Percentiles rank a stretch among this genome's conserved stretches.
Conservation (phyloP, 257 asterid genomes). For the Nicotiana noctiflora region DNA sequence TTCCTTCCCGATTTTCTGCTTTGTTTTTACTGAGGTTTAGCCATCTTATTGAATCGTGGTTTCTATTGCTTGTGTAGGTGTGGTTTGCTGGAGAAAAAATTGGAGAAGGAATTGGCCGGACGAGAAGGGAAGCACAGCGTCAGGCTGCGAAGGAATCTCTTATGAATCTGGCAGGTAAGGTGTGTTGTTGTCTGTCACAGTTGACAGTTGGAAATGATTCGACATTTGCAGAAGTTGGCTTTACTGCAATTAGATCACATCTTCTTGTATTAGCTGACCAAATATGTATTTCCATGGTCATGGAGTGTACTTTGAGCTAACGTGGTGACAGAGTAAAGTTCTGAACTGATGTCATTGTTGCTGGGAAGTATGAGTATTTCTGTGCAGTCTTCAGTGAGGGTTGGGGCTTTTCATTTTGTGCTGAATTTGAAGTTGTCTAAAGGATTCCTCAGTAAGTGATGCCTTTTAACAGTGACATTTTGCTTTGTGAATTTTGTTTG, state of each 20-base stretch:
- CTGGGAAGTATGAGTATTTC: neutral
- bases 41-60: conserved; percentile 5
- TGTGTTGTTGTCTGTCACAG: neutral
- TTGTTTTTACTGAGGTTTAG: neutral
- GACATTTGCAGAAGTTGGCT: neutral
- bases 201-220: conserved; percentile 11
- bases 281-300: neutral
- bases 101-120: conserved; percentile 79
- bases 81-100: conserved; percentile 71
- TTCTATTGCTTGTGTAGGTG: conserved; percentile 48
- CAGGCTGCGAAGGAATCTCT: conserved; percentile 83
- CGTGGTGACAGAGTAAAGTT: neutral
- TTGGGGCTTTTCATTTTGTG: neutral
- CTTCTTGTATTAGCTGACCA: neutral
- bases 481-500: neutral
- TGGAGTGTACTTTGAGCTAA: neutral
- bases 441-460: neutral
- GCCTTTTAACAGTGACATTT: neutral
- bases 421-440: neutral
- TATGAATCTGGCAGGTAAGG: conserved; percentile 70
- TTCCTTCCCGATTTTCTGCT: neutral
- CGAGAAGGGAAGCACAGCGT: conserved; percentile 86
- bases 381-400: neutral
- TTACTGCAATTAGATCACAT: neutral
- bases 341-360: neutral